Evolutionary conservation across 2,329 filamentous ascomycete species (phyloP).

Genomic region (Penicillium sclerotiorum): DNA sequence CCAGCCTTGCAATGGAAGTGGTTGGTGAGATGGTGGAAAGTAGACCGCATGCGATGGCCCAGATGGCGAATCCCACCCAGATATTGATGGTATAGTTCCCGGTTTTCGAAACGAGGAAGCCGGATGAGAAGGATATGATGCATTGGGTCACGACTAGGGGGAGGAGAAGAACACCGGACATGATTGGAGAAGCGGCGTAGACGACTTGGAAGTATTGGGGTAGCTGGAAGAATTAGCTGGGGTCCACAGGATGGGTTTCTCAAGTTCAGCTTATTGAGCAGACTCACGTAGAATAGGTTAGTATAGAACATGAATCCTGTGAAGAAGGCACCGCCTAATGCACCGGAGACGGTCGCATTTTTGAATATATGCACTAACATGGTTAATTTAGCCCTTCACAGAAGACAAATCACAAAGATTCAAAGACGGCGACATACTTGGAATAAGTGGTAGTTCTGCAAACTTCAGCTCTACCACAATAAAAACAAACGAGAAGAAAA

Average conservation of each 20-base stretch:
- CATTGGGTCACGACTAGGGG: slow-evolving; percentile 2
- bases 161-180: slow-evolving; percentile 5
- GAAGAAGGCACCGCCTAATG: slow-evolving; percentile 2
- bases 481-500: slow-evolving; percentile 50
- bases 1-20: slow-evolving; percentile 4
- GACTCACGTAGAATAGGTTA: slow-evolving; percentile 4
- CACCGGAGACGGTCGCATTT: slow-evolving; percentile 3
- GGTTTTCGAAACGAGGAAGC: slow-evolving; percentile 5
- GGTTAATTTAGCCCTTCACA: not conserved
- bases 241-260: not conserved
- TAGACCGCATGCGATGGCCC: slow-evolving; percentile 5
- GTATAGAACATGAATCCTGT: slow-evolving; percentile 7
- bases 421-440: slow-evolving; percentile 2
- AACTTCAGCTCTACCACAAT: slow-evolving; percentile 57
- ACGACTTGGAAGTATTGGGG: slow-evolving; percentile 10
- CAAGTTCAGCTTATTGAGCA: not conserved
- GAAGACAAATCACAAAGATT: too few relatives aligned
- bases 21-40: slow-evolving; percentile 3
- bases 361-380: slow-evolving; percentile 5
- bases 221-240: not conserved
- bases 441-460: slow-evolving; percentile 33
- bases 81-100: slow-evolving; percentile 7
- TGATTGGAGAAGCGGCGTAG: slow-evolving; percentile 7
- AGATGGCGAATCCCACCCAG: slow-evolving; percentile 4
- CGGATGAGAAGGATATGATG: slow-evolving; percentile 3